Percentiles rank a stretch among this genome's conserved stretches.
Evolutionary conservation across 1,139 yeast species (phyloP).

Genomic region (Debaryomycetaceae sp.): DNA sequence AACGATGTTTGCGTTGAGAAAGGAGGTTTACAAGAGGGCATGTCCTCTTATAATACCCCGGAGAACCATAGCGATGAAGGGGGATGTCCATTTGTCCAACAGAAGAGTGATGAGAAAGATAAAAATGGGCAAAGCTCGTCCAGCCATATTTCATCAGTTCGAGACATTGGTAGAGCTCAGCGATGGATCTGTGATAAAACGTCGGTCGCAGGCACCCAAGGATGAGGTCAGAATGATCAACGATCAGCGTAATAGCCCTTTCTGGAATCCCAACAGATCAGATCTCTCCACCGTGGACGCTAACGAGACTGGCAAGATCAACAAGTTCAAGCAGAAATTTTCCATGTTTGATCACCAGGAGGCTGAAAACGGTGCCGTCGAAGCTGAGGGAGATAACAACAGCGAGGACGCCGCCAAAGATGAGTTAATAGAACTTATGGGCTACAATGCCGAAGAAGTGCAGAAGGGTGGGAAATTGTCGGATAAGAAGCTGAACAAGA

Average conservation of each 20-base stretch:
- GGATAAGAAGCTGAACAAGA: constrained; percentile 44
- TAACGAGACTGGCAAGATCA: constrained; percentile 80
- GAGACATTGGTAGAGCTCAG: constrained; percentile 83
- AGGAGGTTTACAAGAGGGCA: background rate
- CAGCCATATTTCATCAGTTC: constrained; percentile 87
- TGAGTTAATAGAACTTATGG: constrained; percentile 59
- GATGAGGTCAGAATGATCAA: constrained; percentile 80
- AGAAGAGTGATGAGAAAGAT: constrained; percentile 56
- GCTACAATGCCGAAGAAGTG: constrained; percentile 59
- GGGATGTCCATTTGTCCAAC: constrained; percentile 42
- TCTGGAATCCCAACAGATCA: constrained; percentile 86
- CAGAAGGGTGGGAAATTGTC: constrained; percentile 60
- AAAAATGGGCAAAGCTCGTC: constrained; percentile 77
- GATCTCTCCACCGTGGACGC: constrained; percentile 74
- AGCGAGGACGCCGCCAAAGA: constrained; percentile 35
- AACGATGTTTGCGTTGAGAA: background rate
- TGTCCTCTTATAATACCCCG: constrained; percentile 10
- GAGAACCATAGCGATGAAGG: constrained; percentile 27
- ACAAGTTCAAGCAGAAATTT: constrained; percentile 78
- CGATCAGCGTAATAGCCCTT: constrained; percentile 80
- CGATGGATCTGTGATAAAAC: constrained; percentile 83
- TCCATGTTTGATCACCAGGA: constrained; percentile 43
- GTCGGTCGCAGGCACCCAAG: constrained; percentile 87
- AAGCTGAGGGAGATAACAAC: constrained; percentile 6
- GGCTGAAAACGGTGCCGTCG: constrained; percentile 12